Base-by-base conservation (phyloP, 2,329 filamentous ascomycete species). In the Karstenula rhodostoma region DNA sequence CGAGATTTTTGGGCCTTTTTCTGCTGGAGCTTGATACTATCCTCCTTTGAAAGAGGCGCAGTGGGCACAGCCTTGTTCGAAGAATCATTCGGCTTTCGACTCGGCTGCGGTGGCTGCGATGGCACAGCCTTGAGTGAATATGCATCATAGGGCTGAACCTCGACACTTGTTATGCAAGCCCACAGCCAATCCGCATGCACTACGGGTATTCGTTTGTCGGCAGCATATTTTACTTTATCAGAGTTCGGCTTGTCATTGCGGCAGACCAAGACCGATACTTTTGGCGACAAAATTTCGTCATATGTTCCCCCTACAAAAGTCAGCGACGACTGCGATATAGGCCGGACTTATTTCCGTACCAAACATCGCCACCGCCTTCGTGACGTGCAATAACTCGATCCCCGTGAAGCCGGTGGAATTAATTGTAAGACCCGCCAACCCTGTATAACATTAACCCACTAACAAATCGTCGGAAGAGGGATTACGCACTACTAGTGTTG, bases 121-220 rank as follows among this genome's bases (percentile, higher is more conserved):
- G 57, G 52, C 46, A 55, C 32, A 5, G 63, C 59, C 23, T 67
- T 72, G 25, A 78, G 58, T 25, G 71, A 59, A 53, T 75, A 86
- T 32, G 80, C 75, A 23, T 80, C 76, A 52, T 83, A 84, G 12
- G 82, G 71, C 58, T 85, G 80, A 67, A 79, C 81, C 56, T 81
- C 75, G 32, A 86, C 70, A 48, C 72, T 75, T 56, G 84, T 82
- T 53, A 97, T 88, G 66, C 91, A 95, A 54, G 89, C 85, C 89
- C 91, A 95, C 2, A 99, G 82, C 95, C 95, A 99, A 23, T 90
- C 86, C 19, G 87, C 86, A 8, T 86, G 86, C 12, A 98, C 91
- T n/a, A 94, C 87, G 1, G 93, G 92, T 12, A 98, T 90, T 4
- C 85, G 85, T 83, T 91, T 92, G 68, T 89, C 85, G 9, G 87